Conservation (phyloP, 306 rosid genomes). For the Delonix regia region DNA sequence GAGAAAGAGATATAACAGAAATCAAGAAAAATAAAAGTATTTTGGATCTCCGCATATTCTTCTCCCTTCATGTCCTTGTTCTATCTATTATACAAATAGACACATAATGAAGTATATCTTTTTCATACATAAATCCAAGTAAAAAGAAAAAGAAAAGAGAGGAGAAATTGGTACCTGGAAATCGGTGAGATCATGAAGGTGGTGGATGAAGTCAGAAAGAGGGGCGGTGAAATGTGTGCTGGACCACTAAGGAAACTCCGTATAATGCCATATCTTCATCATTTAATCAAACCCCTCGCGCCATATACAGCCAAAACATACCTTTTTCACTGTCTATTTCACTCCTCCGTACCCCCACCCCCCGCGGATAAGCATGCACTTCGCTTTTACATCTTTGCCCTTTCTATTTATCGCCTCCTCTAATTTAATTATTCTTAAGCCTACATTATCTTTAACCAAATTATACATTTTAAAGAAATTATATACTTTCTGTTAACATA, state of each 20-base stretch:
- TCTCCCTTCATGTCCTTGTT: no score
- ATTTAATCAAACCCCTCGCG: conserved; percentile 8
- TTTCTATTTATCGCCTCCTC: not conserved
- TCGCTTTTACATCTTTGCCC: not conserved
- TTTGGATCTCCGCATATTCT: no score
- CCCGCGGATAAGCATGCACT: not conserved
- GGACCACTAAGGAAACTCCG: conserved; percentile 25
- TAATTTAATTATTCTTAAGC: no score
- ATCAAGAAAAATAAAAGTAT: no score
- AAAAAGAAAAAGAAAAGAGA: not conserved
- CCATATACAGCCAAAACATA: conserved; percentile 50
- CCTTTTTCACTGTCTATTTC: conserved; percentile 50
- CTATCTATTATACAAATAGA: no score
- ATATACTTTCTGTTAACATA: no score
- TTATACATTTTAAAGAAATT: no score
- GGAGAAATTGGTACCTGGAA: not conserved
- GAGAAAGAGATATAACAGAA: no score
- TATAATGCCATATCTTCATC: conserved; percentile 23
- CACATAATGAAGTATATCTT: no score
- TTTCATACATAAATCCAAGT: no score
- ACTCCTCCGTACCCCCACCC: not conserved
- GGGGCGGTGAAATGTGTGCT: not conserved
- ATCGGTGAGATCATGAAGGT: conserved; percentile 22
- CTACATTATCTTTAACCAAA: no score
- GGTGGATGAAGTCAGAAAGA: not conserved